Evolutionary conservation across 306 rosid species (phyloP).

Genomic region (Rosa lucieae): DNA sequence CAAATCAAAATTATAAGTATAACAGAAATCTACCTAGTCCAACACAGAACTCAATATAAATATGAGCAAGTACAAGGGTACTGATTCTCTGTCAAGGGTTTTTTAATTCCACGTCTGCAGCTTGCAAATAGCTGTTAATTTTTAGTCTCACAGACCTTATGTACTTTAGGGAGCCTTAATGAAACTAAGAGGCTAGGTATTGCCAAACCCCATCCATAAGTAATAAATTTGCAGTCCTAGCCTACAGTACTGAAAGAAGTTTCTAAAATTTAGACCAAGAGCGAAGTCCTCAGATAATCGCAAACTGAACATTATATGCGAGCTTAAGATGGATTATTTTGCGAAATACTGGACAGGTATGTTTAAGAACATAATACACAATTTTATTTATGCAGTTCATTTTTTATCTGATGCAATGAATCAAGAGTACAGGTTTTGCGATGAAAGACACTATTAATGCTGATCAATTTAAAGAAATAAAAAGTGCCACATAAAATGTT

Average conservation of each 20-base stretch:
- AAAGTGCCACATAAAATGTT: no score
- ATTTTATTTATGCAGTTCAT: not conserved
- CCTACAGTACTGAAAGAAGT: not conserved
- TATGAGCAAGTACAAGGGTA: not conserved
- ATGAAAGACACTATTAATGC: not conserved
- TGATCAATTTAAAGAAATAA: not conserved
- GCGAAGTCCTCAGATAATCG: not conserved
- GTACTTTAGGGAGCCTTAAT: not conserved
- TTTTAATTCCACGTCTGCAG: not conserved
- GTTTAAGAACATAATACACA: not conserved
- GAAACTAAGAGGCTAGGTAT: not conserved
- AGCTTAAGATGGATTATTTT: not conserved
- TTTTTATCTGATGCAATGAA: not conserved
- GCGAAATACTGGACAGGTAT: not conserved
- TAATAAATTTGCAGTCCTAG: not conserved
- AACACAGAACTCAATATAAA: not conserved
- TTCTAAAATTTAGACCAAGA: not conserved
- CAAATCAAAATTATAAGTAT: slow-evolving; percentile 3
- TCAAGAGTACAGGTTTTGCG: slow-evolving; percentile 2
- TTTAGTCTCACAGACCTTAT: not conserved
- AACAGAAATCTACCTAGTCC: not conserved
- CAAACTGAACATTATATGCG: not conserved
- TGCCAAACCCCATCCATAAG: slow-evolving; percentile 3
- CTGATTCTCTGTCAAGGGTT: slow-evolving; percentile 2
- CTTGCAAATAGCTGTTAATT: not conserved